Evolutionary conservation across 805 yeast genomes (phyloP).

Genomic region (Zygoascus biomembranicola): DNA sequence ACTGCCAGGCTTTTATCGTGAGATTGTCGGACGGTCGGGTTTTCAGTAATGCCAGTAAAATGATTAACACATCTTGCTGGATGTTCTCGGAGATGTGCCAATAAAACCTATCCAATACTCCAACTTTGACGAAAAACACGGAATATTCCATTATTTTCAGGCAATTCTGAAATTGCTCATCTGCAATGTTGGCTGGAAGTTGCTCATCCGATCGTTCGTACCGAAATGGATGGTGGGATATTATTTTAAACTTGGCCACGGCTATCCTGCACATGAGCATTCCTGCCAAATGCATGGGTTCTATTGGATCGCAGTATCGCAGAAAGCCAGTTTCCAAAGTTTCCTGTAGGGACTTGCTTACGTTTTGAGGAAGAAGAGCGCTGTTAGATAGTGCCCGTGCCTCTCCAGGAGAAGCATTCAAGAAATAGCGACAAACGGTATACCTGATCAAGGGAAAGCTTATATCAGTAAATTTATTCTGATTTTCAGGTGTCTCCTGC

Average conservation of each 20-base stretch:
- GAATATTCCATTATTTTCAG: background rate
- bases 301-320: background rate
- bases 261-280: background rate
- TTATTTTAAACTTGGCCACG: background rate
- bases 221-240: background rate
- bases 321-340: background rate
- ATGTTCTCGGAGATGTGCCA: background rate
- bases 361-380: background rate
- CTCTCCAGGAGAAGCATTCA: background rate
- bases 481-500: background rate
- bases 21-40: background rate
- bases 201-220: background rate
- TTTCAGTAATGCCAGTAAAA: background rate
- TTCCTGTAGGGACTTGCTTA: background rate
- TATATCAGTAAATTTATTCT: background rate
- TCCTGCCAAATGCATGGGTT: background rate
- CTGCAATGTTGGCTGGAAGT: background rate
- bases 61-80: background rate
- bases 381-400: background rate
- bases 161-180: background rate
- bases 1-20: background rate
- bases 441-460: background rate
- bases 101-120: background rate
- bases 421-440: background rate
- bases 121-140: background rate